A percentile compares a stretch with the other conserved stretches of the same genome.
phyloP scores from a whole-genome alignment of 805 yeast genomes.

The Alloascoidea hylecoeti region DNA sequence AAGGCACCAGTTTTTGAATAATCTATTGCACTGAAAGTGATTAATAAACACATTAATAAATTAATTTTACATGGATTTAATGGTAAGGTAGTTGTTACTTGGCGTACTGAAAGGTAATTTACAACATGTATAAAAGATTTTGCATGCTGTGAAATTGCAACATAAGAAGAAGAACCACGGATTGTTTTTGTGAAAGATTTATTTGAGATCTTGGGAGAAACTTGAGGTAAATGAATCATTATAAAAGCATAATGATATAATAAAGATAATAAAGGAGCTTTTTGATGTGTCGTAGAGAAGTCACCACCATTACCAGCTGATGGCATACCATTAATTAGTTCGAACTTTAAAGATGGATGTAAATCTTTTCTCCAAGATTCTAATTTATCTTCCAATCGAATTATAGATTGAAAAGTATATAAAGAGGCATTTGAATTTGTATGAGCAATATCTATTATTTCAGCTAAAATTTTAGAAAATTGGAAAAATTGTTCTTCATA shows the following conservation, averaged over 20 bases:
- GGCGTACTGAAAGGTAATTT: conserved; percentile 13
- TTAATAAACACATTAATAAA: conserved; percentile 12
- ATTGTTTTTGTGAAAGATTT: conserved; percentile 5
- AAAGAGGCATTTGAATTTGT: conserved; percentile 8
- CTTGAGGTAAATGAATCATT: conserved; percentile 44
- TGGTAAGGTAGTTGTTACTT: conserved; percentile 14
- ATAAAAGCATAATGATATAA: conserved; percentile 50
- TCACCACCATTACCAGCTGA: too few species aligned
- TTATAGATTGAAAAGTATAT: conserved; percentile 10
- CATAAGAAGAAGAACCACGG: conserved; percentile 14
- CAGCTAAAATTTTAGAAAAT: conserved; percentile 59
- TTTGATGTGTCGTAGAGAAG: conserved; percentile 12
- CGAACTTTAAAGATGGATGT: conserved; percentile 46
- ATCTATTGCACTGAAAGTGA: conserved; percentile 50
- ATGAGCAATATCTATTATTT: conserved; percentile 43
- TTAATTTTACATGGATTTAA: conserved; percentile 12
- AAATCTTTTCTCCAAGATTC: conserved; percentile 71
- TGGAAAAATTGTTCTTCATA: conserved; percentile 2
- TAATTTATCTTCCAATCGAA: conserved; percentile 42
- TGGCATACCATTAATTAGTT: conserved; percentile 22
- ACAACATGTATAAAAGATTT: conserved; percentile 14
- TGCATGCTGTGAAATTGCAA: conserved; percentile 18
- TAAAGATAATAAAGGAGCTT: conserved; percentile 29
- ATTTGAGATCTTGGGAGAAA: conserved; percentile 12
- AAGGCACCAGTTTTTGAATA: conserved; percentile 75